Base-by-base conservation (phyloP, 2,329 filamentous ascomycete species). In the Oidium heveae region DNA sequence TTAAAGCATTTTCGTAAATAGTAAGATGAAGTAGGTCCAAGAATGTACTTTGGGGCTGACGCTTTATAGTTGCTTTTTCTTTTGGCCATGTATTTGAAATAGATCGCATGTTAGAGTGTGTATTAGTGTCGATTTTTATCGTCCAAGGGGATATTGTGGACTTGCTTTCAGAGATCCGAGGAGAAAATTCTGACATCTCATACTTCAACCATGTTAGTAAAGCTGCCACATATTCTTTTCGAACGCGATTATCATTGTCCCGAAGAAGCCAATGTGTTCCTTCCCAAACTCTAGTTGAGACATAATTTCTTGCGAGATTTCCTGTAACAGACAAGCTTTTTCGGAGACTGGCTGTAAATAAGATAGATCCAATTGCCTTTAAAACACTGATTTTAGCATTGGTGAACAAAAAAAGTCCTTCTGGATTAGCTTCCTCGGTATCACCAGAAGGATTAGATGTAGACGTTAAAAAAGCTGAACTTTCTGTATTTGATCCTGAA, bases 191-290 rank as follows among this genome's bases (percentile, higher is more conserved):
- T 0, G 75, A 82, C 18, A 85, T 84, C 67, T 94, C 87, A n/a
- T 82, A 71, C 55, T 83, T 77, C 54, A 95, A 72, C 87, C 89
- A 98, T 0, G 84, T 84, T 43, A 85, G 67, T 16, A 96, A 67
- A 4, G 86, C 84, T 66, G 94, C 86, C 7, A 81, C 77, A 61
- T 96, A 98, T 0, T 87, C 85, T 64, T 82, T 82, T 54, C 88
- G 79, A 36, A 96, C 87, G 34, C 78, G 74, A 34, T 78, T 78
- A 61, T 88, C 82, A 0, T 78, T 74, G 62, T 95, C 89, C 39
- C 84, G 80, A 20, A 96, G 70, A 47, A 96, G 76, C 85, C 86
- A 94, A 58, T 95, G 86, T 0, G 88, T 94, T n/a, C 86, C 86
- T 66, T 96, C 88, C 91, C 91, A 98, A 0, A 88, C 83, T 55